Evolutionary conservation across 257 asterid genomes (phyloP).

Genomic region (Osmanthus fragrans): DNA sequence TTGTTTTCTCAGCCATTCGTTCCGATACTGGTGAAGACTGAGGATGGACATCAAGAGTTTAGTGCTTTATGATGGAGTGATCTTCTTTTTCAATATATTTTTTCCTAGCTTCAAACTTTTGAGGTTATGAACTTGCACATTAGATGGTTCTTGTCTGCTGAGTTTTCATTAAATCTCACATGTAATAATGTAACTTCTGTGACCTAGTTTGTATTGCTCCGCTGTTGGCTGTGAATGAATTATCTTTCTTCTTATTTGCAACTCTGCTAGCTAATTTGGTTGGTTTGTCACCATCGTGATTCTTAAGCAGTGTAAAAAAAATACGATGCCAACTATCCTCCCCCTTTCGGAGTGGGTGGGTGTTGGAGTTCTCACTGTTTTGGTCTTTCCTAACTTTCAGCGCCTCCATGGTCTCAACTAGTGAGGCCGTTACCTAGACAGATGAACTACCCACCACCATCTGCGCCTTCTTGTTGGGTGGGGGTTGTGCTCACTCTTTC

Average conservation of each 20-base stretch:
- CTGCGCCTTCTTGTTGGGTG: too few relatives aligned
- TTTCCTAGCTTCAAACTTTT: not conserved
- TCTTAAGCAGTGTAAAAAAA: not conserved
- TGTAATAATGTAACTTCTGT: not conserved
- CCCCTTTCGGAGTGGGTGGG: not conserved
- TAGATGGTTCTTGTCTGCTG: not conserved
- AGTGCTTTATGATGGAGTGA: not conserved
- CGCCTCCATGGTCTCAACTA: too few relatives aligned
- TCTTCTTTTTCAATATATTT: not conserved
- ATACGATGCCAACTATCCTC: not conserved
- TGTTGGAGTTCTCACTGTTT: not conserved
- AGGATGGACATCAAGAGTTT: constrained; percentile 8
- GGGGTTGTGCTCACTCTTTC: too few relatives aligned
- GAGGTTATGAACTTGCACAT: not conserved
- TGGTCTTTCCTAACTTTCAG: not conserved
- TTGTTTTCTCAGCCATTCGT: constrained; percentile 35
- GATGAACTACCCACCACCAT: too few relatives aligned
- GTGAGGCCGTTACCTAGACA: too few relatives aligned
- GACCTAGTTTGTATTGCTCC: not conserved
- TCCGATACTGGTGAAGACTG: constrained; percentile 38
- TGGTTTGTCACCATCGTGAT: not conserved
- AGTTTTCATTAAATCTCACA: not conserved
- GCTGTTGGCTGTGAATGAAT: not conserved
- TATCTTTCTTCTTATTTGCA: not conserved
- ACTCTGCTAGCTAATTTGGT: not conserved